Evolutionary conservation across 1,284 basidiomycete species (phyloP).

Genomic region (Pterulicium gracile): DNA sequence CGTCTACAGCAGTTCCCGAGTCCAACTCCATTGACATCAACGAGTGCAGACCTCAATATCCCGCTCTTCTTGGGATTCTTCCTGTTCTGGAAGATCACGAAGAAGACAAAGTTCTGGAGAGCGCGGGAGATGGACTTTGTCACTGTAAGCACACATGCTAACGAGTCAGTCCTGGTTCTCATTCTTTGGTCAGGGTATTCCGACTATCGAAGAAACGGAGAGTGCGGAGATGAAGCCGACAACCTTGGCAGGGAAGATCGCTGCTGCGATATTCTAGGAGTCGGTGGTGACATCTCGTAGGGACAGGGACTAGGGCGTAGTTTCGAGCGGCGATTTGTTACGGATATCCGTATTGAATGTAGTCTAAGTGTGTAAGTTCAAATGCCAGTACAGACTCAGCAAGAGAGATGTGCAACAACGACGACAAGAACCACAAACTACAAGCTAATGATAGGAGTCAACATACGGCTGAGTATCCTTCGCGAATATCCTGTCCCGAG

Average conservation of each 20-base stretch:
- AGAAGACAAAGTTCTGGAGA: conserved; percentile 43
- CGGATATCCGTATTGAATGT: too few relatives aligned
- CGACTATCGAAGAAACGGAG: conserved; percentile 51
- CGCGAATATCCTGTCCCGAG: too few relatives aligned
- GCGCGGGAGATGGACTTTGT: conserved; percentile 56
- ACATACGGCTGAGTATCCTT: too few relatives aligned
- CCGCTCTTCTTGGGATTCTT: conserved; percentile 49
- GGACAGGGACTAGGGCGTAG: too few relatives aligned
- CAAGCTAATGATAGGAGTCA: too few relatives aligned
- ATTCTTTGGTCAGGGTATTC: conserved; percentile 33
- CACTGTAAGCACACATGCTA: conserved; percentile 25
- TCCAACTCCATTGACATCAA: too few relatives aligned
- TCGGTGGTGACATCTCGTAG: conserved; percentile 2
- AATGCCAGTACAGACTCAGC: too few relatives aligned
- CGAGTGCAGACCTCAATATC: conserved; percentile 35
- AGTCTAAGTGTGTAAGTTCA: too few relatives aligned
- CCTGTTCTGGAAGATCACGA: conserved; percentile 46
- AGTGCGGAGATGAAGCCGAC: conserved; percentile 26
- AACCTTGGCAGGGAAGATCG: conserved; percentile 27
- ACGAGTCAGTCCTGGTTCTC: conserved; percentile 1
- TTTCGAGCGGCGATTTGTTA: too few relatives aligned
- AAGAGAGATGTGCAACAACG: too few relatives aligned
- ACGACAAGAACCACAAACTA: too few relatives aligned
- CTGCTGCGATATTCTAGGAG: conserved; percentile 21
- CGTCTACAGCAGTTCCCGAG: conserved; percentile 31